A percentile compares a stretch with the other conserved stretches of the same genome.
phyloP scores from a whole-genome alignment of 345 rosid genomes.

The Aquilaria malaccensis region DNA sequence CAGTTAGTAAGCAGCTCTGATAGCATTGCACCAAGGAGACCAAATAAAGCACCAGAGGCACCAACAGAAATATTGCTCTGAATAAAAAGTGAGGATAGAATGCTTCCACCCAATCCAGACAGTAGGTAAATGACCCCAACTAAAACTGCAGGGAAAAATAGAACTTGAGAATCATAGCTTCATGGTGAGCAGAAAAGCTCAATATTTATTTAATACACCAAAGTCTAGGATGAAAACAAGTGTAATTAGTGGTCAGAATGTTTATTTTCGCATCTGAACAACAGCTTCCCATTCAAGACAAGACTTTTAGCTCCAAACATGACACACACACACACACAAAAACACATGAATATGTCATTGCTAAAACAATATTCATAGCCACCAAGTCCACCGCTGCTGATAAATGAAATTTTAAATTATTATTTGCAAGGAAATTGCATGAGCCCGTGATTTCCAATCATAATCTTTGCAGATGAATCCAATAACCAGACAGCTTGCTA shows the following conservation, averaged over 20 bases:
- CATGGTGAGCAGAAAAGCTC: not conserved
- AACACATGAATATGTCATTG: not conserved
- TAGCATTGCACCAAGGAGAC: conserved; percentile 94
- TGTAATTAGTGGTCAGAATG: not conserved
- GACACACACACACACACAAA: not conserved
- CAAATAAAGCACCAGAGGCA: conserved; percentile 98
- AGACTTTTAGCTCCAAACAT: no score
- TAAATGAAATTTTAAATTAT: no score
- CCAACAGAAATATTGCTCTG: conserved; percentile 80
- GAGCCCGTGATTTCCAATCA: no score
- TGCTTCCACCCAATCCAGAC: conserved; percentile 85
- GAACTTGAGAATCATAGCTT: not conserved
- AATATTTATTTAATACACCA: not conserved
- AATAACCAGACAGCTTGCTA: no score
- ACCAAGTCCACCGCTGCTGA: no score
- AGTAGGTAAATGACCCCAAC: conserved; percentile 69
- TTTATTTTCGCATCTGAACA: not conserved
- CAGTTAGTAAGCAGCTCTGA: conserved; percentile 96
- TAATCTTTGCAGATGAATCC: no score
- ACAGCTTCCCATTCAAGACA: not conserved
- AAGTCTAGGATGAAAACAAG: not conserved
- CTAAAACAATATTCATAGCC: not conserved
- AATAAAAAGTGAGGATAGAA: conserved; percentile 66
- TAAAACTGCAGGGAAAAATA: conserved; percentile 37
- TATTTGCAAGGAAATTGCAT: no score